phyloP scores from a whole-genome alignment of 768 basidiomycete genomes.

The Mycena kentingensis region DNA sequence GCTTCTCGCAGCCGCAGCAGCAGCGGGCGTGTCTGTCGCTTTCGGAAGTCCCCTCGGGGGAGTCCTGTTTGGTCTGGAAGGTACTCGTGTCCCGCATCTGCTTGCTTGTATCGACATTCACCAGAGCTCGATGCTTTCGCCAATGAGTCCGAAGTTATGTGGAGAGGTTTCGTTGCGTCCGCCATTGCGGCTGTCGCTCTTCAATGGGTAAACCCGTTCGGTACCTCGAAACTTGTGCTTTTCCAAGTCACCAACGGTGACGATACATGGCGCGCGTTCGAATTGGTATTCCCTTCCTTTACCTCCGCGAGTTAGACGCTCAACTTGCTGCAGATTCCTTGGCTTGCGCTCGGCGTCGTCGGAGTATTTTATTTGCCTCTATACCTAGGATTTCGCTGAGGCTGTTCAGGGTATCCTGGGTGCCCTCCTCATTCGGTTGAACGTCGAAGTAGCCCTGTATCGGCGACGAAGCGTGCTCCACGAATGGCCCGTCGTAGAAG shows the following conservation, averaged over 20 bases:
- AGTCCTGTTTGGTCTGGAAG: constrained; percentile 83
- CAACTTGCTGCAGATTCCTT: constrained; percentile 57
- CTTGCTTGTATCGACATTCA: background rate
- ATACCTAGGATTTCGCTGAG: constrained; percentile 3
- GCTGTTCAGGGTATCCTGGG: constrained; percentile 60
- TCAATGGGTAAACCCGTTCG: constrained; percentile 84
- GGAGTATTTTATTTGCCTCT: constrained; percentile 43
- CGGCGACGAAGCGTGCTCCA: constrained; percentile 55
- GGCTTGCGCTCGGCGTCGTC: constrained; percentile 61
- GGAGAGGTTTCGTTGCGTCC: constrained; percentile 88
- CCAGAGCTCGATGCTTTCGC: constrained; percentile 70
- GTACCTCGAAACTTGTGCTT: constrained; percentile 79
- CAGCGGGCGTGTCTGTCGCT: constrained; percentile 85
- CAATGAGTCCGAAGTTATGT: constrained; percentile 76
- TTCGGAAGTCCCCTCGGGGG: constrained; percentile 88
- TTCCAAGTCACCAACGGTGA: constrained; percentile 68
- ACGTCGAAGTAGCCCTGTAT: constrained; percentile 64
- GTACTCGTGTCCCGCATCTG: constrained; percentile 24
- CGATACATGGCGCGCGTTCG: constrained; percentile 71
- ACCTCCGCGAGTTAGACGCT: no score
- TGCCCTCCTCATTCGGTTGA: constrained; percentile 64
- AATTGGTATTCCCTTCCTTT: constrained; percentile 54
- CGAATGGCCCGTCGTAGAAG: constrained; percentile 68
- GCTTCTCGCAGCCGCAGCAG: constrained; percentile 78
- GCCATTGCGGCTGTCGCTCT: constrained; percentile 84